Evolutionary conservation across 2,329 filamentous ascomycete species (phyloP).

Genomic region (Clarireedia monteithiana): DNA sequence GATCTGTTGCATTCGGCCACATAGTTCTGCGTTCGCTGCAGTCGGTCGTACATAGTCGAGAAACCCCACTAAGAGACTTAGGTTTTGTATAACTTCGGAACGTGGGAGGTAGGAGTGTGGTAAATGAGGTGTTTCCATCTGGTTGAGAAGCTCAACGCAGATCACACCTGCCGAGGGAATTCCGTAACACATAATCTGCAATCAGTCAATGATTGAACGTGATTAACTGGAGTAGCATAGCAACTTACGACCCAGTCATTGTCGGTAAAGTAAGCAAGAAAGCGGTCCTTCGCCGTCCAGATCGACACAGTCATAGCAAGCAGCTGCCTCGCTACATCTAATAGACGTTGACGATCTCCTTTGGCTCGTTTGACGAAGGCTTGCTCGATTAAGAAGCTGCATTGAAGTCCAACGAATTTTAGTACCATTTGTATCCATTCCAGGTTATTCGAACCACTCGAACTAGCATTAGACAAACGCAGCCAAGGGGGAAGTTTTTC

Average conservation of each 20-base stretch:
- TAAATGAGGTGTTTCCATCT: slow-evolving; percentile 28
- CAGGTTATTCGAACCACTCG: slow-evolving; percentile 38
- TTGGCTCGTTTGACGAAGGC: slow-evolving; percentile 40
- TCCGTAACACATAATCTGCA: slow-evolving; percentile 36
- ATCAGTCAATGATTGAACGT: background rate
- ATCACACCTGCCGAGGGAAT: slow-evolving; percentile 43
- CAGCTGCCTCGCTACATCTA: slow-evolving; percentile 39
- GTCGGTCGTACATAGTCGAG: slow-evolving; percentile 42
- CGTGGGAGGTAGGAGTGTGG: slow-evolving; percentile 34
- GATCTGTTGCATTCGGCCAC: slow-evolving; percentile 37
- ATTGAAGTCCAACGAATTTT: slow-evolving; percentile 39
- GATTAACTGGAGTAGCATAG: background rate
- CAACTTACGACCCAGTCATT: slow-evolving; percentile 37
- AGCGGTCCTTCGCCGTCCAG: slow-evolving; percentile 42
- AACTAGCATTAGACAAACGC: slow-evolving; percentile 31
- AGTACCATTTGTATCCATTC: background rate
- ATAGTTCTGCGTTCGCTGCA: slow-evolving; percentile 41
- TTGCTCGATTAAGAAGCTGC: slow-evolving; percentile 50
- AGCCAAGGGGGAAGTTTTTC: slow-evolving; percentile 29
- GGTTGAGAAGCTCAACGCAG: slow-evolving; percentile 42
- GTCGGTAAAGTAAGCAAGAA: slow-evolving; percentile 34
- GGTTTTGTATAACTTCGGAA: slow-evolving; percentile 43
- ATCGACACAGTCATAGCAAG: slow-evolving; percentile 38
- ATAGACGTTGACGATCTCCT: slow-evolving; percentile 34
- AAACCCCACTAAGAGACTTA: slow-evolving; percentile 43